Evolutionary conservation across 2,329 filamentous ascomycete species (phyloP).

Genomic region (Pseudonectria buxi): DNA sequence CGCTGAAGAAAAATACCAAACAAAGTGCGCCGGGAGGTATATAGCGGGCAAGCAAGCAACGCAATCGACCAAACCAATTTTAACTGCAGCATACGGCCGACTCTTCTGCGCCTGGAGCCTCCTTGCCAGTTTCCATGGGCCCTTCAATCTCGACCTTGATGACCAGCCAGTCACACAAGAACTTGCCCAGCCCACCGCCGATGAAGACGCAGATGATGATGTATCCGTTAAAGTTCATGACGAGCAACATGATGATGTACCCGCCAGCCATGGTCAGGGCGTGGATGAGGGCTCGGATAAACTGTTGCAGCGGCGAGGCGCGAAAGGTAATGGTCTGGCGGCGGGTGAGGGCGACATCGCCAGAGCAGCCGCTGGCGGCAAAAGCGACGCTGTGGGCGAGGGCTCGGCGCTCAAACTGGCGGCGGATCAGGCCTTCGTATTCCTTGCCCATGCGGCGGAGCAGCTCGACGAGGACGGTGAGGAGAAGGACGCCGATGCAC

Average conservation of each 20-base stretch:
- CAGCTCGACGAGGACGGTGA: conserved; percentile 65
- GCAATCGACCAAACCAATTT: not conserved
- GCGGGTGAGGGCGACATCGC: conserved; percentile 15
- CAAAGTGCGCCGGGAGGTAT: too few species aligned
- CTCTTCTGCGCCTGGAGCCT: conserved; percentile 34
- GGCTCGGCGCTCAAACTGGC: conserved; percentile 35
- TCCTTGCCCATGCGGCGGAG: conserved; percentile 64
- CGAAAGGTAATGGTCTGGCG: conserved; percentile 32
- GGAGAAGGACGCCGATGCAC: conserved; percentile 67
- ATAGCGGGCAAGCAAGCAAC: not conserved
- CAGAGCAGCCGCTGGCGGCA: conserved; percentile 13
- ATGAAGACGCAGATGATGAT: conserved; percentile 72
- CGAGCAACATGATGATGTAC: conserved; percentile 68
- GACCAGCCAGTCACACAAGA: conserved; percentile 47
- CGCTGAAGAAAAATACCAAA: too few species aligned
- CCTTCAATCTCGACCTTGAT: conserved; percentile 32
- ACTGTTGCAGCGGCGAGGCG: conserved; percentile 58
- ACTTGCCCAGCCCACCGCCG: conserved; percentile 45
- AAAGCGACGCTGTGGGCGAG: conserved; percentile 17
- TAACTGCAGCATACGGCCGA: conserved; percentile 41
- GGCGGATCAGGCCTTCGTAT: conserved; percentile 61
- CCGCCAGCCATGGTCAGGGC: conserved; percentile 65
- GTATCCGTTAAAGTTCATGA: conserved; percentile 61
- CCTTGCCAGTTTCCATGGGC: conserved; percentile 16
- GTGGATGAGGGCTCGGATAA: conserved; percentile 58